Evolutionary conservation across 208 protist species (phyloP).

Genomic region (Trichomonas gallinae): DNA sequence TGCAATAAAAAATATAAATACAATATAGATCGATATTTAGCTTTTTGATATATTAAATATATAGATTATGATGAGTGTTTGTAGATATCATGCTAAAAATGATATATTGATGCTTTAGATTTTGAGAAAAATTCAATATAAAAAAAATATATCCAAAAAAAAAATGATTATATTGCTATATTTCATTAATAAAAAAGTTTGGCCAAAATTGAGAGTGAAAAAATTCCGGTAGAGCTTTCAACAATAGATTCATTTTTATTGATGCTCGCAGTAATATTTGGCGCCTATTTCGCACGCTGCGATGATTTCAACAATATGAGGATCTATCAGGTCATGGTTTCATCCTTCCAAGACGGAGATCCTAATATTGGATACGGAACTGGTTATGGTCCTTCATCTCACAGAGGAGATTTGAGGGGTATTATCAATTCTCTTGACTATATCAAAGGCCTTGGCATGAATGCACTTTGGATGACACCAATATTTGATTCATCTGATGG

Average conservation of each 20-base stretch:
- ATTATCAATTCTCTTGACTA: neutral
- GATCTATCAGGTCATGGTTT: neutral
- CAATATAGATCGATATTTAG: no score
- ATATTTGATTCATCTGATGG: neutral
- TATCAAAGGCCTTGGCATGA: neutral
- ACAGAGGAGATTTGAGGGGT: neutral
- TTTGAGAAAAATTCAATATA: no score
- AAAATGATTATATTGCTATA: no score
- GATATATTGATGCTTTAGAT: no score
- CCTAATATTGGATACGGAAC: neutral
- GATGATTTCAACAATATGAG: neutral
- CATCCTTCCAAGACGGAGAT: neutral
- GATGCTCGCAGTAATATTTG: neutral
- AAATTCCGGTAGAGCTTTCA: neutral
- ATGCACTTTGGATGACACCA: constrained; percentile 21
- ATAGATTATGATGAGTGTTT: no score
- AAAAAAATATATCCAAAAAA: no score
- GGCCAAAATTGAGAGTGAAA: neutral
- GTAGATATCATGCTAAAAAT: no score
- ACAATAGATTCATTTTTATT: neutral
- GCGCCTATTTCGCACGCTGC: neutral
- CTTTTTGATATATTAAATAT: no score
- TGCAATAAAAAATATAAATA: no score
- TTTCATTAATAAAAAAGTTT: no score
- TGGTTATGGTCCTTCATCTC: neutral